Conservation (phyloP, 2,329 filamentous ascomycete species). For the Leptographium lundbergii region DNA sequence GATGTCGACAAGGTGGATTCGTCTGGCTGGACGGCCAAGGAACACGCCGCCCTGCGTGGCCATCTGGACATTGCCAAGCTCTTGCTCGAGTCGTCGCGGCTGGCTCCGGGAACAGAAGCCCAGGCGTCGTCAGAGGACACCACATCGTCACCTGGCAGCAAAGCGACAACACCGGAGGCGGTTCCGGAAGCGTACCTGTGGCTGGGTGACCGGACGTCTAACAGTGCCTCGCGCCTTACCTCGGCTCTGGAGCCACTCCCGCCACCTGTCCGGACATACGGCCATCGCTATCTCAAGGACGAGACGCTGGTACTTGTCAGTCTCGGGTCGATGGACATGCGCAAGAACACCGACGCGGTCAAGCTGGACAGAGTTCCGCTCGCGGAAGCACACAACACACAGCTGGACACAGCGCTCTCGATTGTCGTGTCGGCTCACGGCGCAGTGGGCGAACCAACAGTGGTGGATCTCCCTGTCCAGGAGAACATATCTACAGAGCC, state of each 20-base stretch:
- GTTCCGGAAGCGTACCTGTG: constrained; percentile 41
- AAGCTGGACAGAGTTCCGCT: constrained; percentile 81
- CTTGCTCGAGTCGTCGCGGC: constrained; percentile 43
- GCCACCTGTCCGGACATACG: constrained; percentile 87
- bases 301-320: constrained; percentile 86
- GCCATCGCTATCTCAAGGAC: constrained; percentile 84
- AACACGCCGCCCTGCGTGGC: constrained; percentile 82
- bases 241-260: background rate
- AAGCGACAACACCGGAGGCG: background rate
- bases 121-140: constrained; percentile 14
- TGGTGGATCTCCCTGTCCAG: constrained; percentile 85
- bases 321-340: constrained; percentile 86
- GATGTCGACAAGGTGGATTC: constrained; percentile 64
- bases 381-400: constrained; percentile 76
- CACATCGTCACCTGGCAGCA: background rate
- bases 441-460: constrained; percentile 73
- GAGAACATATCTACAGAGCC: constrained; percentile 91
- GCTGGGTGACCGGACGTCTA: constrained; percentile 45
- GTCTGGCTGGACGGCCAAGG: constrained; percentile 87
- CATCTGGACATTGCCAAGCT: constrained; percentile 69
- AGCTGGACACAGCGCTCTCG: constrained; percentile 87
- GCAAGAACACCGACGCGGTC: constrained; percentile 69
- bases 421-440: constrained; percentile 79
- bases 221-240: constrained; percentile 36
- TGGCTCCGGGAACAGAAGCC: constrained; percentile 15